Percentiles rank a stretch among this genome's conserved stretches.
Evolutionary conservation across 305 asterid species (phyloP).

Genomic region (Withania somnifera): DNA sequence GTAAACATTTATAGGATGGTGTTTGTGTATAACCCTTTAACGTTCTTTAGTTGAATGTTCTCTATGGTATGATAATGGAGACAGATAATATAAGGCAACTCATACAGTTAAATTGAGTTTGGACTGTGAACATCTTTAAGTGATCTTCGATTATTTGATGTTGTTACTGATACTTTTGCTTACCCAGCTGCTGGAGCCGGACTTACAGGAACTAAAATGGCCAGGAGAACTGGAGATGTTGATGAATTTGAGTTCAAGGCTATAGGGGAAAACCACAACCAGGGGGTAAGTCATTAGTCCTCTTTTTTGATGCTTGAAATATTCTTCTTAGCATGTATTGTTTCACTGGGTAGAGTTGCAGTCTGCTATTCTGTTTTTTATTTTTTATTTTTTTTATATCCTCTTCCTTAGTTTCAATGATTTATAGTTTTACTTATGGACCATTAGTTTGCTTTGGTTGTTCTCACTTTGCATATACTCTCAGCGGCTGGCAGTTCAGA

Average conservation of each 20-base stretch:
- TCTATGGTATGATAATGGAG: neutral
- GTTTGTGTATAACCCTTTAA: neutral
- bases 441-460: neutral
- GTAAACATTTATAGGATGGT: constrained; percentile 21
- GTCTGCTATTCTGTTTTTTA: neutral
- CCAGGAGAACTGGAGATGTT: constrained; percentile 88
- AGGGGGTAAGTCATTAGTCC: constrained; percentile 42
- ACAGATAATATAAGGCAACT: neutral
- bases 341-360: neutral
- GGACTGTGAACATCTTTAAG: neutral
- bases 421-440: neutral
- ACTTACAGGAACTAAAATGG: constrained; percentile 94
- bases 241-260: constrained; percentile 93
- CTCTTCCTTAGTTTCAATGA: neutral
- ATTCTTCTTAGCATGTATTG: neutral
- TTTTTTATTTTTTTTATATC: neutral
- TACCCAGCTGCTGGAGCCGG: constrained; percentile 98
- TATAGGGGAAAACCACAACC: constrained; percentile 81
- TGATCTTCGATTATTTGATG: neutral
- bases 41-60: neutral
- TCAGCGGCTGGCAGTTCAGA: constrained; percentile 89
- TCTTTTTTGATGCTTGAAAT: neutral
- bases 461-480: constrained; percentile 15
- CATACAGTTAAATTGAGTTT: neutral
- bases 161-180: constrained; percentile 14